Evolutionary conservation across 2,329 filamentous ascomycete species (phyloP).

Genomic region (Chaetothyriales sp.): DNA sequence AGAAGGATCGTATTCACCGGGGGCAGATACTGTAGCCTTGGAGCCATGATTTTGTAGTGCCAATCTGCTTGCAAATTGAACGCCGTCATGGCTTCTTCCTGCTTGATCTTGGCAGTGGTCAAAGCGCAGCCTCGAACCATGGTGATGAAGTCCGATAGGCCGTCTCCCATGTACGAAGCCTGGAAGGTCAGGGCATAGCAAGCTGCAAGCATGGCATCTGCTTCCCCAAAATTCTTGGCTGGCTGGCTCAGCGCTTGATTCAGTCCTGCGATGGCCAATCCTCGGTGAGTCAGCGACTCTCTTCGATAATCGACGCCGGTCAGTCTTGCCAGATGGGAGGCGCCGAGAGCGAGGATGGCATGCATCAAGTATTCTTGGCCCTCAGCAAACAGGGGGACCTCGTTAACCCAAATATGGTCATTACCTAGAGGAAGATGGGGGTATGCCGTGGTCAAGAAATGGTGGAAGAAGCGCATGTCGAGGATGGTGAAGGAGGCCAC

Average conservation of each 20-base stretch:
- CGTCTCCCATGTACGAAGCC: constrained; percentile 23
- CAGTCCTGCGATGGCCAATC: constrained; percentile 51
- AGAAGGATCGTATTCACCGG: constrained; percentile 11
- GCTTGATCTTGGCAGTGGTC: constrained; percentile 25
- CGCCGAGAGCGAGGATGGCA: constrained; percentile 53
- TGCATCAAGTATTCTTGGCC: constrained; percentile 59
- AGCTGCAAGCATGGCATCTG: constrained; percentile 22
- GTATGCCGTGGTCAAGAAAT: constrained; percentile 40
- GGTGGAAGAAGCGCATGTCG: constrained; percentile 41
- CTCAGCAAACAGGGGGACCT: constrained; percentile 54
- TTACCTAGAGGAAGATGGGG: constrained; percentile 53
- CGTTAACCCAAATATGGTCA: constrained; percentile 52
- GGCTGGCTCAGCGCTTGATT: constrained; percentile 37
- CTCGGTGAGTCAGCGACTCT: constrained; percentile 49
- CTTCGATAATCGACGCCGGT: constrained; percentile 37
- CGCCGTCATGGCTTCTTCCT: constrained; percentile 16
- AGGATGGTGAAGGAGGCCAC: constrained; percentile 16
- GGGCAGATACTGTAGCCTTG: constrained; percentile 13
- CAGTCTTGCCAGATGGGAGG: constrained; percentile 43
- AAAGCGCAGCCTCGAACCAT: constrained; percentile 24
- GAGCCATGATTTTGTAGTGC: constrained; percentile 16
- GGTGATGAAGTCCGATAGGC: constrained; percentile 23
- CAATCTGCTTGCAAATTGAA: constrained; percentile 17
- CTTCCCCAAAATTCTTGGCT: constrained; percentile 13
- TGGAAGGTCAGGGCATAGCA: constrained; percentile 25